Evolutionary conservation across 129 eudicot genomes (phyloP), one percentile per base, ranked within the genome.

Genomic region (Pulicaria dysenterica): DNA sequence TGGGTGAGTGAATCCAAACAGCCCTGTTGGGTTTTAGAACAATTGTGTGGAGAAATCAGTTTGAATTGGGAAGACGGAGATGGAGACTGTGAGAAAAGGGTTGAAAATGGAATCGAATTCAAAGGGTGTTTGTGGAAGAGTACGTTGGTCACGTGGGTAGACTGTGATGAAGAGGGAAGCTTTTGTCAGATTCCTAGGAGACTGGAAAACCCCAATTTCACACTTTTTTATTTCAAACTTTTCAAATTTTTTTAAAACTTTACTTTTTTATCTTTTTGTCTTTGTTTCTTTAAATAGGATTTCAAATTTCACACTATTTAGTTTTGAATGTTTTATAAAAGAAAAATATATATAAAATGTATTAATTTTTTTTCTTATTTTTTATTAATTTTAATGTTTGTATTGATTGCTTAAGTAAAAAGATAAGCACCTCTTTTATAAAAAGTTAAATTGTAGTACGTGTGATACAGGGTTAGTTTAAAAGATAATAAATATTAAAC

Each of bases 171-270:
- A 14, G 38, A 56, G 31, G 48, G 57, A 67, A 48, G 76, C 83
- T 80, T 80, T 73, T 80, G 83, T 80, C 83, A 80, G 83, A 73
- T 31, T 64, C 74, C 62, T 73, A 17, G 79, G 75, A 73, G 79
- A 80, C 83, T 50, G 74, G 13, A 74, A 80, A 46, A 43, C 43
- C n/a, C 46, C 37, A 77, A 60, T 62, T 46, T 31, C 17, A 56
- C 11, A 56, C 6, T 48, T 65, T 79, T 64, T 44, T 3, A 13
- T 58, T 47, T 17, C 8, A 42, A 7, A 24, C 51, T 65, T 46
- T 65, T 46, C 9, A 24, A 31, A 24, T 8, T 54, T 49, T 76
- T 67, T 56, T 37, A 3, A 5, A 58, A 58, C 6, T 56, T 45
- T 16, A 24, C 41, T 47, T 46, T 59, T 73, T 37, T 0, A 58